A percentile compares a stretch with the other conserved stretches of the same genome.
These are phyloP conservation scores for Curvularia eragrostidis DNA, from an alignment of 2,329 filamentous ascomycete species.

Conservation along the genomic window DNA sequence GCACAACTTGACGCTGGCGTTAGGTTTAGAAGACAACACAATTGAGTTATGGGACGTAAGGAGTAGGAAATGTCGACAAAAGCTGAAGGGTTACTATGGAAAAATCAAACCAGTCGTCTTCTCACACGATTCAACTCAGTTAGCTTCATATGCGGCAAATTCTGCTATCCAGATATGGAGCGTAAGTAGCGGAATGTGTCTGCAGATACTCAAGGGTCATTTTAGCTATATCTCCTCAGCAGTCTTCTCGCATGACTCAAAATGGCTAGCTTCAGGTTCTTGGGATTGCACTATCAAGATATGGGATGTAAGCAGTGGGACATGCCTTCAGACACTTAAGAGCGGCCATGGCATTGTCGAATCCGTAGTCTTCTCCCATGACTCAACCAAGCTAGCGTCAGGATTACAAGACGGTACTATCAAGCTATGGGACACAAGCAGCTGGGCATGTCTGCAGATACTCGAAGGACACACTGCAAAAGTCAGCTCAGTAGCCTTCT, in stretches of 20 bases:
- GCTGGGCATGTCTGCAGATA: conserved; percentile 18
- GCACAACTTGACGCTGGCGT: conserved; percentile 15
- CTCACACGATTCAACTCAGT: no score
- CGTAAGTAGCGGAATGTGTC: no score
- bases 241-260: conserved; percentile 18
- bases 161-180: no score
- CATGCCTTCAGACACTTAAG: no score
- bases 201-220: conserved; percentile 28
- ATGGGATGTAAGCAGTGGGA: background rate
- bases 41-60: conserved; percentile 18
- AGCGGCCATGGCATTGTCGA: no score
- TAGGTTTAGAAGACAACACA: conserved; percentile 9
- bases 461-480: conserved; percentile 19
- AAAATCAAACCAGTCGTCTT: background rate
- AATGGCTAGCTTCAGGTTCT: background rate
- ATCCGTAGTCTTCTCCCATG: background rate
- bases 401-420: background rate
- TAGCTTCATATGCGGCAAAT: no score
- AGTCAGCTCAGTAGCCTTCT: conserved; percentile 20
- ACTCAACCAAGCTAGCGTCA: background rate
- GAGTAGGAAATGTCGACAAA: background rate
- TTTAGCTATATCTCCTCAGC: conserved; percentile 13
- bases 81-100: background rate
- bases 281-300: background rate
- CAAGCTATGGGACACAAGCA: background rate